Percentiles rank a stretch among this genome's conserved stretches.
phyloP scores from a whole-genome alignment of 192 early-diverging fungal genomes.

The Obelidium mucronatum region DNA sequence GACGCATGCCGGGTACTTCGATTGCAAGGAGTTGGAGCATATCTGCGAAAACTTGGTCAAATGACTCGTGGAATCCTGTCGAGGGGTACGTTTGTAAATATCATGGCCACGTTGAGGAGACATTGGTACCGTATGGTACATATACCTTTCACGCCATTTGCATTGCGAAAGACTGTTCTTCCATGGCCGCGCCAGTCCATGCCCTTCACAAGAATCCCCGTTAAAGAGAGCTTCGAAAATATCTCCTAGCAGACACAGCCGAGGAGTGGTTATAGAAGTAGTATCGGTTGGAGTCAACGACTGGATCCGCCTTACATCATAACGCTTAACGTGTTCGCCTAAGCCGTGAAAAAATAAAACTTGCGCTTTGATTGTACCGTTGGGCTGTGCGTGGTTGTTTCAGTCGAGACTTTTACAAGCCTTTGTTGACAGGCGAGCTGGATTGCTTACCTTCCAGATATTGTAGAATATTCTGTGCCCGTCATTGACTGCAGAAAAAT shows the following conservation, averaged over 20 bases:
- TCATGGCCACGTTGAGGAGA: neutral
- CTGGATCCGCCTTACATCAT: too few species aligned
- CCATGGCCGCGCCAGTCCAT: slow-evolving; percentile 77
- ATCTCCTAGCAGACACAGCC: slow-evolving; percentile 45
- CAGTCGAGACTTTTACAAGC: neutral
- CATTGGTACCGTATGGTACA: neutral
- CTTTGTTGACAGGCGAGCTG: neutral
- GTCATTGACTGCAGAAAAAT: slow-evolving; percentile 15
- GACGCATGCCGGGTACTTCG: slow-evolving; percentile 44
- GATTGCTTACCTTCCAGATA: slow-evolving; percentile 27
- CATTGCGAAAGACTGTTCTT: slow-evolving; percentile 59
- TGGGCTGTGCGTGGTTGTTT: slow-evolving; percentile 7
- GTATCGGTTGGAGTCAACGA: neutral
- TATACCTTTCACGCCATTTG: neutral
- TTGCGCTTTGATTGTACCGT: slow-evolving; percentile 43
- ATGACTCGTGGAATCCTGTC: slow-evolving; percentile 6
- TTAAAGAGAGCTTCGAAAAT: slow-evolving; percentile 59
- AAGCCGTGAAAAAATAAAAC: slow-evolving; percentile 65
- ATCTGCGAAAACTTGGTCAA: slow-evolving; percentile 51
- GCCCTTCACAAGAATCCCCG: slow-evolving; percentile 63
- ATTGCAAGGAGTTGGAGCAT: slow-evolving; percentile 46
- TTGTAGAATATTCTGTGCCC: slow-evolving; percentile 28
- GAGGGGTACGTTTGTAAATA: neutral
- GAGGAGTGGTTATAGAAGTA: neutral
- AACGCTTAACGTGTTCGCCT: slow-evolving; percentile 69